phyloP scores from a whole-genome alignment of 2,329 filamentous ascomycete genomes.

The Penicillium vulpinum region DNA sequence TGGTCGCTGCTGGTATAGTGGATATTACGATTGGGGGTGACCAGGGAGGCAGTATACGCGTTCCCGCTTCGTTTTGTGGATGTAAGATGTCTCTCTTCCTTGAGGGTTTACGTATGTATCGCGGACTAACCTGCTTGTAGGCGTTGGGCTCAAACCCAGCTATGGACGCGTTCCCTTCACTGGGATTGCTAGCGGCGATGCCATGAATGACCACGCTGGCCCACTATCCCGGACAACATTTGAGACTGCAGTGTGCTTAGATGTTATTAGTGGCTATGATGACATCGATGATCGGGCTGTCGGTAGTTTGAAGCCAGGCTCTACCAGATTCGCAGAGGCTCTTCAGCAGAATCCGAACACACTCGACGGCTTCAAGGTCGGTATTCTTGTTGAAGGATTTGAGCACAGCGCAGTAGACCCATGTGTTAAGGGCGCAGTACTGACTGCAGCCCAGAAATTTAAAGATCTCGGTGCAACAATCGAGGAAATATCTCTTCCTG shows the following conservation, averaged over 20 bases:
- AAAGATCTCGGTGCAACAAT: constrained; percentile 51
- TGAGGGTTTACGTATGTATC: too few relatives aligned
- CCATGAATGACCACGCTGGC: constrained; percentile 54
- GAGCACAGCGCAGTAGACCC: constrained; percentile 41
- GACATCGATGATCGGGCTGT: constrained; percentile 50
- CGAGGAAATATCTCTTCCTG: constrained; percentile 53
- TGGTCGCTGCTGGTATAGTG: constrained; percentile 27
- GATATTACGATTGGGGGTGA: constrained; percentile 37
- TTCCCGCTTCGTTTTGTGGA: constrained; percentile 47
- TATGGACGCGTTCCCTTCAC: constrained; percentile 55
- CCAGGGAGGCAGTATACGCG: constrained; percentile 35
- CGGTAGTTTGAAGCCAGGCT: constrained; percentile 28
- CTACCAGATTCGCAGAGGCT: constrained; percentile 19
- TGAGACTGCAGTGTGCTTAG: constrained; percentile 46
- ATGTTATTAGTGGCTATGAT: constrained; percentile 52
- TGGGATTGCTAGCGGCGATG: constrained; percentile 51
- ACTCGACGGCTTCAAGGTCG: constrained; percentile 36
- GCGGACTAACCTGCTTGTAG: constrained; percentile 2
- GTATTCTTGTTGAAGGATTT: constrained; percentile 50
- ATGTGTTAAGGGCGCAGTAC: constrained; percentile 45
- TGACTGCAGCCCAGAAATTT: constrained; percentile 46
- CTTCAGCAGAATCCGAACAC: constrained; percentile 8
- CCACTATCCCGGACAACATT: constrained; percentile 45
- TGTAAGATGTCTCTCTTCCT: constrained; percentile 15
- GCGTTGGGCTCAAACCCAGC: constrained; percentile 54